Conservation (phyloP, 1,139 yeast species). For the Kodamaea suecica region DNA sequence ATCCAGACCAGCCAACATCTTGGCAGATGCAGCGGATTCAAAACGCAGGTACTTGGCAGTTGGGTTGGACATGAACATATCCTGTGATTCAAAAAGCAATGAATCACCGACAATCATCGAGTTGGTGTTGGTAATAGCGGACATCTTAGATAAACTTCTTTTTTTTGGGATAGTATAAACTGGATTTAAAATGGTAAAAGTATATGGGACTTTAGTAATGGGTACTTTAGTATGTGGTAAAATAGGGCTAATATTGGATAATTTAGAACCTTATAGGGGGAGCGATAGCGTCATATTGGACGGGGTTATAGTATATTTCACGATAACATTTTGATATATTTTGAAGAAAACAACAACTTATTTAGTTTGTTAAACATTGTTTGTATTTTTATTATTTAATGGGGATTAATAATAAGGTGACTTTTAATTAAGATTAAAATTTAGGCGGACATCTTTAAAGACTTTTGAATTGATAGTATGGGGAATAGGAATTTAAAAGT, state of each 20-base stretch:
- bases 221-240: conserved; percentile 5
- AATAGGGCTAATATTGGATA: conserved; percentile 4
- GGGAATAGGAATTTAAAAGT: conserved; percentile 6
- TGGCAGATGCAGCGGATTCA: conserved; percentile 9
- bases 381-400: conserved; percentile 7
- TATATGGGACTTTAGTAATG: too few relatives aligned
- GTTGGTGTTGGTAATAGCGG: conserved; percentile 5
- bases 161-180: too few relatives aligned
- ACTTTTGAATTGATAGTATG: conserved; percentile 9
- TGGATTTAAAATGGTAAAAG: too few relatives aligned
- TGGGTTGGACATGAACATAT: conserved; percentile 16
- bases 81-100: conserved; percentile 27
- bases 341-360: conserved; percentile 12
- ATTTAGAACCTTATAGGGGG: conserved; percentile 4
- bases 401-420: conserved; percentile 11
- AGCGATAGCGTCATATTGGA: conserved; percentile 23
- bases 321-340: conserved; percentile 22
- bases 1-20: conserved; percentile 6
- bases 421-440: conserved; percentile 16
- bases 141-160: background rate
- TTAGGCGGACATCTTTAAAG: conserved; percentile 36
- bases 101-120: conserved; percentile 31
- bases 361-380: conserved; percentile 9
- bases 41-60: background rate
- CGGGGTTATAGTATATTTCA: conserved; percentile 15